Evolutionary conservation across 768 basidiomycete species (phyloP).

Genomic region (Russula olivacea): DNA sequence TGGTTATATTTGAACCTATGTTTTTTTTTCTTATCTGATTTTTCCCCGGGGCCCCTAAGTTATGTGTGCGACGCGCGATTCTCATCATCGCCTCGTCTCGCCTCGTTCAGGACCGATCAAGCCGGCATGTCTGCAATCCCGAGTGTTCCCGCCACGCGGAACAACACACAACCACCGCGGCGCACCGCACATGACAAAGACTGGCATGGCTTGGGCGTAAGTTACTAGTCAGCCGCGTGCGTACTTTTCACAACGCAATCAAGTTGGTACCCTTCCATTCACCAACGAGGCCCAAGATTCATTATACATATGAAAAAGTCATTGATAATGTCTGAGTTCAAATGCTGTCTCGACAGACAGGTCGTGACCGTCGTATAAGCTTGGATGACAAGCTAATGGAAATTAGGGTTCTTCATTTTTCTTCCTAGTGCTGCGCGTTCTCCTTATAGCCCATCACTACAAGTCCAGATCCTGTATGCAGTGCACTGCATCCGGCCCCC

Average conservation of each 20-base stretch:
- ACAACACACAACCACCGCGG: neutral
- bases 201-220: neutral
- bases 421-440: neutral
- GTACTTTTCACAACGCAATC: neutral
- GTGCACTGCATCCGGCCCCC: neutral
- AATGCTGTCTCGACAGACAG: neutral
- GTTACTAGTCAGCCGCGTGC: neutral
- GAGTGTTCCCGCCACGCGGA: neutral
- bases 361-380: neutral
- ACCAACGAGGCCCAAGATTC: slow-evolving; percentile 3
- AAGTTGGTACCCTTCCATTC: neutral
- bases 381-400: neutral
- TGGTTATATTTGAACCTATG: no score
- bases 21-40: no score
- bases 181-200: neutral
- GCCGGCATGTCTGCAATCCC: slow-evolving; percentile 5
- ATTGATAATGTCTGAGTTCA: slow-evolving; percentile 1
- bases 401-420: neutral
- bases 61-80: no score
- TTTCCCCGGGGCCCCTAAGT: no score
- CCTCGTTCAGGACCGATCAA: slow-evolving; percentile 11
- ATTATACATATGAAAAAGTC: neutral
- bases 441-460: no score
- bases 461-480: neutral
- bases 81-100: neutral